Evolutionary conservation across 305 asterid species (phyloP), one percentile per base, ranked within the genome.

Genomic region (Salvia sclarea): DNA sequence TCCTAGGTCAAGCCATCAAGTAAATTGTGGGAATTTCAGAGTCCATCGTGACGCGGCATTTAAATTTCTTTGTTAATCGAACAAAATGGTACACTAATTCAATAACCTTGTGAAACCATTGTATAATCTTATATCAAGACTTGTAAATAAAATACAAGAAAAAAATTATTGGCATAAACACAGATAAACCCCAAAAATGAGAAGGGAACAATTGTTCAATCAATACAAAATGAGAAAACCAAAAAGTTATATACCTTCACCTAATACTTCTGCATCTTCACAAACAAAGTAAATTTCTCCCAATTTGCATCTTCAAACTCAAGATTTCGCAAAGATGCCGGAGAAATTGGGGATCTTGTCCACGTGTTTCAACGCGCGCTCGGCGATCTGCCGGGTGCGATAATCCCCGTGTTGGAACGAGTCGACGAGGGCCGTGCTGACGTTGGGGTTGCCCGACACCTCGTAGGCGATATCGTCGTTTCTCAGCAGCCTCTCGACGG

Each of bases 311-410:
- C 67, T 56, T 60, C 56, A 63, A 58, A 73, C 61, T 56, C 48
- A 64, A 8, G 80, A 78, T 30, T 80, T 90, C n/a, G 96, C 85
- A 75, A 88, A 93, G 74, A 91, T 76, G 14, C 97, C 92, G 0
- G 98, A 93, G 76, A 93, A 93, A 79, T 85, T 91, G 1, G 97
- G 97, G 41, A 93, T 86, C 76, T 73, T 87, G 61, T 93, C 97
- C 0, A 93, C 84, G 14, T 84, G 98, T 81, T 70, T 85, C 71
- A 94, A 69, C 6, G 99, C 99, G 9, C 77, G 90, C 86, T 94
- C 99, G 0, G 98, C 99, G 16, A 89, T 85, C 82, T 91, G 98
- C 11, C 94, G 77, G 17, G 99, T 94, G 60, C 86, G 78, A 70
- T 78, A 82, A 71, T 94, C 99, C 7, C 92, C 99, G 37, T 87